A percentile compares a stretch with the other conserved stretches of the same genome.
phyloP scores from a whole-genome alignment of 768 basidiomycete genomes.

The Auricularia auricula-judae region DNA sequence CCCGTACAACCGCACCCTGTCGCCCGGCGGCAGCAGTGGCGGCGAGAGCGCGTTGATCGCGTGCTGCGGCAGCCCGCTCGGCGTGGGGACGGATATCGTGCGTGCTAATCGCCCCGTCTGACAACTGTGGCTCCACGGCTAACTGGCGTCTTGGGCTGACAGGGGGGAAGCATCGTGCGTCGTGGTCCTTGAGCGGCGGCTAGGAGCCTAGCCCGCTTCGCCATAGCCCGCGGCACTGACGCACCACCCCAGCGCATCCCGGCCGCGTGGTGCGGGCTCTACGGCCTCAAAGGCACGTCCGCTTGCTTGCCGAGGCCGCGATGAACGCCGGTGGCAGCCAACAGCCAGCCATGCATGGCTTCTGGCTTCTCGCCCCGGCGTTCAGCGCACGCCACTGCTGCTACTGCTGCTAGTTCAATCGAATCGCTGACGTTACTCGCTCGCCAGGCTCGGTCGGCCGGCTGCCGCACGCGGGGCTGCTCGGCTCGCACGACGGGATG shows the following conservation, averaged over 20 bases:
- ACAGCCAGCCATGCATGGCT: no score
- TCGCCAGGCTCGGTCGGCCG: conserved; percentile 14
- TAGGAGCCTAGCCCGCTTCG: background rate
- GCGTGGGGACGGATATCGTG: conserved; percentile 34
- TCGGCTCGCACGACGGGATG: conserved; percentile 39
- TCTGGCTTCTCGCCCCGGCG: no score
- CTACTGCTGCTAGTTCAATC: no score
- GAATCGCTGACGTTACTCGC: background rate
- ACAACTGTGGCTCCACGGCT: background rate
- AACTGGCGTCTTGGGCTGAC: background rate
- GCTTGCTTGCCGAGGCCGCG: conserved; percentile 31
- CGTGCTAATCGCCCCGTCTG: background rate
- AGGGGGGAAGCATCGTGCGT: conserved; percentile 33
- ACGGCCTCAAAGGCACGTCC: conserved; percentile 36
- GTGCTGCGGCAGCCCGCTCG: conserved; percentile 28
- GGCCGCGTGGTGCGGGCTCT: conserved; percentile 30
- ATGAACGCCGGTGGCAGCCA: background rate
- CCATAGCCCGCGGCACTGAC: background rate
- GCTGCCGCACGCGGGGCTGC: conserved; percentile 16
- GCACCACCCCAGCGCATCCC: conserved; percentile 22
- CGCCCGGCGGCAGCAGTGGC: conserved; percentile 36
- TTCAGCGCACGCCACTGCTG: no score
- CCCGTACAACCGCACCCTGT: conserved; percentile 34
- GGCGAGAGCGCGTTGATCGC: conserved; percentile 38
- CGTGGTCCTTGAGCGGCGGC: background rate